Evolutionary conservation across 108 stramenopile genomes (phyloP).

Genomic region (Schizochytrium sp.): DNA sequence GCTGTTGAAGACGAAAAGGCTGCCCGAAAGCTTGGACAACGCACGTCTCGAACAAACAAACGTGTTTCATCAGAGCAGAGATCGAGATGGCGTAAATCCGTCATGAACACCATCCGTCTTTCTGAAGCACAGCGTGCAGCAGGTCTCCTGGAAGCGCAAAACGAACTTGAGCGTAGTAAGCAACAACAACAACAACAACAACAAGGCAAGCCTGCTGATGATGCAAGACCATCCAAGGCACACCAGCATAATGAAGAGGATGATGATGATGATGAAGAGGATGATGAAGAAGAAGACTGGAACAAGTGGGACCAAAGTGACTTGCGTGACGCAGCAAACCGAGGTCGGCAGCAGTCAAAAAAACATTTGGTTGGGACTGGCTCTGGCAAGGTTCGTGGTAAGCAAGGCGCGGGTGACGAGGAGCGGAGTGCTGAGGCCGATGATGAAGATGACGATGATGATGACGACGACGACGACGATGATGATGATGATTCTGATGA

Average conservation of each 20-base stretch:
- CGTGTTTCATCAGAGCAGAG: slow-evolving; percentile 43
- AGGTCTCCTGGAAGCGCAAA: slow-evolving; percentile 49
- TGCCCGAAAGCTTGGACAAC: background rate
- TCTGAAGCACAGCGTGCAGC: slow-evolving; percentile 33
- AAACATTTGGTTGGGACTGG: background rate
- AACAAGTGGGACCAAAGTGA: slow-evolving; percentile 28
- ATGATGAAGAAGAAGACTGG: slow-evolving; percentile 47
- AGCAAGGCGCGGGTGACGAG: too few species aligned
- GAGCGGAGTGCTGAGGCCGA: too few species aligned
- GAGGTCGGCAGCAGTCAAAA: background rate
- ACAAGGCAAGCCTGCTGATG: background rate
- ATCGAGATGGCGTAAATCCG: slow-evolving; percentile 44
- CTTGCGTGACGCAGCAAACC: slow-evolving; percentile 25
- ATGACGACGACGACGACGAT: background rate
- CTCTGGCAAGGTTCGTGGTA: too few species aligned
- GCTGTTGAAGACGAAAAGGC: background rate
- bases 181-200: slow-evolving; percentile 17
- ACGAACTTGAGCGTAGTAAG: background rate
- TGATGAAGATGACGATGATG: background rate
- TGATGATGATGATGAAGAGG: slow-evolving; percentile 53
- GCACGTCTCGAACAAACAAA: background rate
- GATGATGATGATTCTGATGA: slow-evolving; percentile 18
- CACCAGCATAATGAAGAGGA: background rate
- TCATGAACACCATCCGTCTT: slow-evolving; percentile 59
- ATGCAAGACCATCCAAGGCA: background rate